A percentile compares a stretch with the other conserved stretches of the same genome.
Evolutionary conservation across 2,329 filamentous ascomycete species (phyloP).

Genomic region (Ramularia endophylla): DNA sequence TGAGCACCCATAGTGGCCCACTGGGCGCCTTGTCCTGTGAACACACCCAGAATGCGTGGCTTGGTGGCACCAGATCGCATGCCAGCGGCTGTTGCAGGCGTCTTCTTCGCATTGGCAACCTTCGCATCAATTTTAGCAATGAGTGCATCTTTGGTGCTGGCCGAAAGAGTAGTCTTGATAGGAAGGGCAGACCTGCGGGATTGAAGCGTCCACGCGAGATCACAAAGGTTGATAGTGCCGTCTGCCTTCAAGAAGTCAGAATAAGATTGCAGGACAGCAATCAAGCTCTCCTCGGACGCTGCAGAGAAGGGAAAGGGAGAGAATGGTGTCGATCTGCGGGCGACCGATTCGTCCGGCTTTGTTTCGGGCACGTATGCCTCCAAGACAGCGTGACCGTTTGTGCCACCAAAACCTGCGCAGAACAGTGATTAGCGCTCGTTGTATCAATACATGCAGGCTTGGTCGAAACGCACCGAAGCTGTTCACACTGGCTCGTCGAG

Average conservation of each 20-base stretch:
- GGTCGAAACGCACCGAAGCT: no score
- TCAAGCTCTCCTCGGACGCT: constrained; percentile 8
- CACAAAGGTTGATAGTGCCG: constrained; percentile 4
- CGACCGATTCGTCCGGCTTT: constrained; percentile 4
- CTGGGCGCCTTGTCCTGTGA: constrained; percentile 34
- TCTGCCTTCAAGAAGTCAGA: constrained; percentile 10
- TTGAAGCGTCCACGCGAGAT: constrained; percentile 13
- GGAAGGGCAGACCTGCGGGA: constrained; percentile 14
- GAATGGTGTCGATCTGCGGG: background rate
- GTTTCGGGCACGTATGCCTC: constrained; percentile 12
- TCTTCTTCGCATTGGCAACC: background rate
- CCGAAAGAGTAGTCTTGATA: constrained; percentile 10
- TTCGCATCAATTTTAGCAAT: constrained; percentile 1
- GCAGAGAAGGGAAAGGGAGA: constrained; percentile 14
- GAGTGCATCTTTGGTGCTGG: constrained; percentile 8
- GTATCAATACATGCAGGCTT: no score
- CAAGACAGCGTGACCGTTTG: constrained; percentile 21
- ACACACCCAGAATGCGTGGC: constrained; percentile 21
- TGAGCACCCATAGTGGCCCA: constrained; percentile 25
- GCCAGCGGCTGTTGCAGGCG: constrained; percentile 6
- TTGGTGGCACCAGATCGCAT: constrained; percentile 9
- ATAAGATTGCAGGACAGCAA: constrained; percentile 5
- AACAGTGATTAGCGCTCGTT: no score
- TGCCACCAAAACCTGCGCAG: constrained; percentile 21
- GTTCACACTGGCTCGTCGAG: constrained; percentile 17